A percentile compares a stretch with the other conserved stretches of the same genome.
These are phyloP conservation scores for Acanthamoeba pearcei DNA, from an alignment of 208 protist species.

Conservation along the genomic window DNA sequence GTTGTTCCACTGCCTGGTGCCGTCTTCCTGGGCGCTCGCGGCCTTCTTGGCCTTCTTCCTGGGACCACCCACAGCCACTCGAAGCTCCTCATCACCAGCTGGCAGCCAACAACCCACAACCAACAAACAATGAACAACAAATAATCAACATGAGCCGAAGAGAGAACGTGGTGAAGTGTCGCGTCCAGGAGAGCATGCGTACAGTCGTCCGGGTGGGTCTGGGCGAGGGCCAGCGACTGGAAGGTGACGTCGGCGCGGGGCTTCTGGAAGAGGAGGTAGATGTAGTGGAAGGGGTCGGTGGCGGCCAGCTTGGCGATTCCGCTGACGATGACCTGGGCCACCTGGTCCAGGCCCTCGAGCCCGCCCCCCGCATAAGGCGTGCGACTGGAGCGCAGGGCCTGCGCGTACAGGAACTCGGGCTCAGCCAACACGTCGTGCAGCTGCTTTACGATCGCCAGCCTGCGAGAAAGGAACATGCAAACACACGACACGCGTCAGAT, in stretches of 20 bases:
- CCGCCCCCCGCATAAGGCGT: background rate
- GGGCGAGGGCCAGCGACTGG: conserved; percentile 11
- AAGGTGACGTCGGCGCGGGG: background rate
- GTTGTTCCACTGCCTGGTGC: background rate
- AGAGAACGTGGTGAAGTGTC: background rate
- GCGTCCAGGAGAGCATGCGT: background rate
- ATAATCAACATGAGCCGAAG: too few species aligned
- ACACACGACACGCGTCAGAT: background rate
- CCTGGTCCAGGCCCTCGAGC: conserved; percentile 20
- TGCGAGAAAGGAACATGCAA: background rate
- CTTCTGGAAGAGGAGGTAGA: conserved; percentile 43
- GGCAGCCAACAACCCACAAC: too few species aligned
- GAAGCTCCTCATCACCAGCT: background rate
- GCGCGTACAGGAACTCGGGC: conserved; percentile 10
- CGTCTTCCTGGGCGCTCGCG: background rate
- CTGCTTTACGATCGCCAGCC: conserved; percentile 8
- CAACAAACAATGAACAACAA: too few species aligned
- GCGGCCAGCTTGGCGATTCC: background rate
- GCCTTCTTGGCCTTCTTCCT: background rate
- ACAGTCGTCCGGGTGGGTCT: background rate
- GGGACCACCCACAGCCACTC: background rate
- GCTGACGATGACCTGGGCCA: conserved; percentile 9
- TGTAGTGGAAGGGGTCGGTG: background rate
- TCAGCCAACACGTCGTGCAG: conserved; percentile 29
- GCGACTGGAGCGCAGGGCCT: background rate